These are phyloP conservation scores for Candida saitoana DNA, from an alignment of 805 yeast species.

Conservation along the genomic window DNA sequence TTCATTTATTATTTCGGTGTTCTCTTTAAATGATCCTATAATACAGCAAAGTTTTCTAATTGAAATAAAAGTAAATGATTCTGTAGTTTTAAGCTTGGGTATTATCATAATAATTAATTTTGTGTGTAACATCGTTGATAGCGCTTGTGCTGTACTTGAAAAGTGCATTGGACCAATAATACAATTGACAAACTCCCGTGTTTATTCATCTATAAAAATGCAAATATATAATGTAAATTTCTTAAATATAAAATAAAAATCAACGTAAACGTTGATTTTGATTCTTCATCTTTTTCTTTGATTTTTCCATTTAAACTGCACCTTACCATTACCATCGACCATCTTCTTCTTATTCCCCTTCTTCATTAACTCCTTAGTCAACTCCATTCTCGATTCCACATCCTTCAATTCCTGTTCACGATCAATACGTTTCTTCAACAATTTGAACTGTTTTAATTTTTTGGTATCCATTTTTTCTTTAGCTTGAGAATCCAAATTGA, in stretches of 20 bases:
- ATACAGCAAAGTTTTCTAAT: too few relatives aligned
- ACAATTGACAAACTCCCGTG: not conserved
- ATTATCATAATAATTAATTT: too few relatives aligned
- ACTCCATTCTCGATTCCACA: conserved; percentile 69
- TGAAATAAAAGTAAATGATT: too few relatives aligned
- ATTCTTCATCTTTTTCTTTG: conserved; percentile 61
- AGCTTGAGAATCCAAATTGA: conserved; percentile 22
- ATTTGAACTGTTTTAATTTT: conserved; percentile 57
- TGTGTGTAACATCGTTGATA: too few relatives aligned
- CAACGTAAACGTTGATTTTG: too few relatives aligned
- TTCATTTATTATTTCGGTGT: not conserved
- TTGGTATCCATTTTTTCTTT: conserved; percentile 42
- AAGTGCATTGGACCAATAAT: too few relatives aligned
- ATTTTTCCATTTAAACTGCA: conserved; percentile 79
- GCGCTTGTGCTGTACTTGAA: not conserved
- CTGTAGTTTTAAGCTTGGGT: too few relatives aligned
- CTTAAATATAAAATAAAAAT: too few relatives aligned
- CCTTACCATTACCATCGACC: conserved; percentile 60
- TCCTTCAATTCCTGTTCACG: conserved; percentile 64
- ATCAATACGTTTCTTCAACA: conserved; percentile 61
- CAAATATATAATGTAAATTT: not conserved
- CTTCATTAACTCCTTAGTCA: conserved; percentile 83
- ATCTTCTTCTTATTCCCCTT: conserved; percentile 82
- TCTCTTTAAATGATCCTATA: too few relatives aligned
- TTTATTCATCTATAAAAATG: not conserved